Base-by-base conservation (phyloP, 208 protist genomes). In the Porcisia hertigi region DNA sequence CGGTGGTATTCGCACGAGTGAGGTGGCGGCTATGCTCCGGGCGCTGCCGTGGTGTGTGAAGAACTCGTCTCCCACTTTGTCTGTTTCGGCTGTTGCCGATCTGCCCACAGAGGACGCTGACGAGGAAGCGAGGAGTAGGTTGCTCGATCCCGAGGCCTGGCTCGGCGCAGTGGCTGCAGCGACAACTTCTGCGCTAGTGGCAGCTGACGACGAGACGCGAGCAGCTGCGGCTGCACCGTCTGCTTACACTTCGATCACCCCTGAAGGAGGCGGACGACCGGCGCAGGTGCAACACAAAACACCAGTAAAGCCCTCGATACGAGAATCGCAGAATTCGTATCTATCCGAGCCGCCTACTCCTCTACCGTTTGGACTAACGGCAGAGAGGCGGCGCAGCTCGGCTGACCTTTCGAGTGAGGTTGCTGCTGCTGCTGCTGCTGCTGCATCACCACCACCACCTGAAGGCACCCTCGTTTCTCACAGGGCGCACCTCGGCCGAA, bases 131-230 rank as follows among this genome's bases (percentile, higher is more conserved):
- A 30, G 23, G 47, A 39, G 54, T 3, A 18, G 36, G 16, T 65
- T 76, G 64, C 57, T 80, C 20, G 75, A 81, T 18, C 82, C 77
- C 0, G 77, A 75, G 45, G 52, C 12, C 23, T 86, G 82, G 82
- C 76, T 82, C 12, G 57, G 76, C 30, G 64, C 75, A 2, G 77
- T 82, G 34, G 77, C 73, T n/a, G 74, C 66, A 55, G 70, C 73
- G 0, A 63, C 47, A 0, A 30, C 47, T 20, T 54, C 39, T 16
- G 57, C 57, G 14, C 69, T 64, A 62, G 62, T 25, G n/a, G n/a
- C 49, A 73, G 30, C 75, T 23, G 8, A 52, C 4, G 23, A 23
- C 7, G 20, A 11, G 30, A 12, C 20, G n/a, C 47, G 14, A 43
- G 66, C 66, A n/a, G 23, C 45, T 54, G 66, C 25, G 18, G 49